These are phyloP conservation scores for Athelia psychrophila DNA, from an alignment of 1,284 basidiomycete genomes.

Conservation along the genomic window DNA sequence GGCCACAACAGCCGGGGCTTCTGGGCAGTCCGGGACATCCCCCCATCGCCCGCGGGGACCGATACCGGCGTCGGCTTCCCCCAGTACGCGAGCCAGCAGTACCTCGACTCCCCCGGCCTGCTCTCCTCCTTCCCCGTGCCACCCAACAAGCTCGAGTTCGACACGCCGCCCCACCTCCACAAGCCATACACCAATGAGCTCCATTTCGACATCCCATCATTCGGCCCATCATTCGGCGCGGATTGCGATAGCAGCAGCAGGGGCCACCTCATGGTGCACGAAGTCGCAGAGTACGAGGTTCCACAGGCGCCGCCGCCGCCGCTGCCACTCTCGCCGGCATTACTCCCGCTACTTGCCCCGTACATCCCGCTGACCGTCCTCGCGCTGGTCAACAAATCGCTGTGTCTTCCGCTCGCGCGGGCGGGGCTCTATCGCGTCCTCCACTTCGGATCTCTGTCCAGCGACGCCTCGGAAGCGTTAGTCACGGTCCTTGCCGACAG, in stretches of 20 bases:
- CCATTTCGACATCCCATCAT: neutral
- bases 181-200: neutral
- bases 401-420: no score
- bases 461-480: no score
- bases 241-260: neutral
- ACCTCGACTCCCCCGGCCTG: neutral
- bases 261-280: neutral
- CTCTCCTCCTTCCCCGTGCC: neutral
- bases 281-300: neutral
- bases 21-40: neutral
- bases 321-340: no score
- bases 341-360: no score
- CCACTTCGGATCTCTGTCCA: no score
- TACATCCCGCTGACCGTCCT: no score
- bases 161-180: neutral
- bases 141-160: slow-evolving; percentile 1
- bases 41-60: neutral
- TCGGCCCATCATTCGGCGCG: neutral
- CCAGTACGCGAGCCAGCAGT: neutral
- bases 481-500: no score
- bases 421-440: no score
- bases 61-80: neutral
- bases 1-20: neutral
- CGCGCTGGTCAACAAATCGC: no score
- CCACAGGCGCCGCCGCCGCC: neutral